A percentile compares a stretch with the other conserved stretches of the same genome.
Evolutionary conservation across 148 eudicot genomes (phyloP).

Genomic region (Rhododendron mucronatum): DNA sequence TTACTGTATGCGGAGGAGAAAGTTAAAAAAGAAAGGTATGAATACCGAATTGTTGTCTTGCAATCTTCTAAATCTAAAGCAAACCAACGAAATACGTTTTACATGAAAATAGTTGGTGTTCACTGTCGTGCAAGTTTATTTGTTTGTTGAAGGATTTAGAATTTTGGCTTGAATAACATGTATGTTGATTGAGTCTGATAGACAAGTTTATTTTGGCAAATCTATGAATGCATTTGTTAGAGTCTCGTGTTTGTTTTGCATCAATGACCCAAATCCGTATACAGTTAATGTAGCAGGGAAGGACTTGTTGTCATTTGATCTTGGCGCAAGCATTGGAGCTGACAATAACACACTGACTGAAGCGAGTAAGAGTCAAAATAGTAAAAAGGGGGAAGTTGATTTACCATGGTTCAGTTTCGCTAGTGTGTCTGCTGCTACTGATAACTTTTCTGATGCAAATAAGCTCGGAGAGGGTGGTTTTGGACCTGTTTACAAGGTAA

Average conservation of each 20-base stretch:
- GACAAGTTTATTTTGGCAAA: background rate
- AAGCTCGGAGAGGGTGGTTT: too few relatives aligned
- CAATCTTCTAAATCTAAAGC: background rate
- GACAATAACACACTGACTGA: background rate
- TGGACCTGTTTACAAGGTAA: too few relatives aligned
- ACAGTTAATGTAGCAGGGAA: background rate
- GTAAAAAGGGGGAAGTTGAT: background rate
- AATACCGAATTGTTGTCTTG: background rate
- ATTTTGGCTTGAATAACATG: background rate
- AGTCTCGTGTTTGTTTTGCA: background rate
- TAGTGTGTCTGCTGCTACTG: background rate
- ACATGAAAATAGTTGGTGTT: background rate
- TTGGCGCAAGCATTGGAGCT: background rate
- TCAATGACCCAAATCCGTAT: background rate
- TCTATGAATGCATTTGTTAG: background rate
- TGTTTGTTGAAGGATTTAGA: background rate
- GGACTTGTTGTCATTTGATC: background rate
- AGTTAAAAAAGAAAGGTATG: background rate
- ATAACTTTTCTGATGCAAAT: constrained; percentile 11
- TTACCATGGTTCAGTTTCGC: background rate
- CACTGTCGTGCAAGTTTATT: background rate
- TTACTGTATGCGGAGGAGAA: background rate
- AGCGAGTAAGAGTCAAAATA: background rate
- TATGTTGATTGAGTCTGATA: background rate
- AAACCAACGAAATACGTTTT: background rate